These are phyloP conservation scores for Paecilomyces formosus DNA, from an alignment of 2,329 filamentous ascomycete genomes.

Conservation along the genomic window DNA sequence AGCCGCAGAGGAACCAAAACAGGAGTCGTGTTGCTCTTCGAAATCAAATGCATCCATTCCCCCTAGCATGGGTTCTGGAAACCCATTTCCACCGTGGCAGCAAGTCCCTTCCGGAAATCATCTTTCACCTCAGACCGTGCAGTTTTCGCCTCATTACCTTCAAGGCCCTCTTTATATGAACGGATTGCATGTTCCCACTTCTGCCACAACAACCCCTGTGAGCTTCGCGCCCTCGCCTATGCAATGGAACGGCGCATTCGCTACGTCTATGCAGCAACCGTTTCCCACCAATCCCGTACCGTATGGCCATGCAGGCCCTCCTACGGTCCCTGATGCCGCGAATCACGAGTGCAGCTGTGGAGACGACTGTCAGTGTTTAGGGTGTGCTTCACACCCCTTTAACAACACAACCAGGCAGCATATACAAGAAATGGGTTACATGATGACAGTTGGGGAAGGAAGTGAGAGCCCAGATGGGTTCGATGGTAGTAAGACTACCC, in stretches of 20 bases:
- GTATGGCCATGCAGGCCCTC: slow-evolving; percentile 5
- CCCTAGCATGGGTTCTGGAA: neutral
- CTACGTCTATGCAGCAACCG: slow-evolving; percentile 10
- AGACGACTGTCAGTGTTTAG: slow-evolving; percentile 39
- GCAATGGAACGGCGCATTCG: slow-evolving; percentile 9
- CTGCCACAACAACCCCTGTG: slow-evolving; percentile 6
- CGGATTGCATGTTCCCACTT: slow-evolving; percentile 8
- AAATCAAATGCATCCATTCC: neutral
- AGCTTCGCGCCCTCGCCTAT: slow-evolving; percentile 8
- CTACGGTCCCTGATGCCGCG: slow-evolving; percentile 11
- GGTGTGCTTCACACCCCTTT: slow-evolving; percentile 40
- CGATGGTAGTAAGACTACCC: slow-evolving; percentile 13
- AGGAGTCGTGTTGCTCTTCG: neutral
- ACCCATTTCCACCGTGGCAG: neutral
- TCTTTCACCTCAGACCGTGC: slow-evolving; percentile 13
- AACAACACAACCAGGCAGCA: slow-evolving; percentile 39
- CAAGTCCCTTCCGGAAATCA: neutral
- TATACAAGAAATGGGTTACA: slow-evolving; percentile 39
- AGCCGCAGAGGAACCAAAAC: neutral
- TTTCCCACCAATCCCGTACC: slow-evolving; percentile 4
- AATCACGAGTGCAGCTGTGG: slow-evolving; percentile 36
- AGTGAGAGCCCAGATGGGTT: slow-evolving; percentile 13
- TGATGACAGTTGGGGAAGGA: slow-evolving; percentile 29
- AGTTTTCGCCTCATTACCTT: slow-evolving; percentile 6
- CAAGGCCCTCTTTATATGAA: slow-evolving; percentile 10